Base-by-base conservation (phyloP, 1,139 yeast genomes). In the Taiozyma sp. region DNA sequence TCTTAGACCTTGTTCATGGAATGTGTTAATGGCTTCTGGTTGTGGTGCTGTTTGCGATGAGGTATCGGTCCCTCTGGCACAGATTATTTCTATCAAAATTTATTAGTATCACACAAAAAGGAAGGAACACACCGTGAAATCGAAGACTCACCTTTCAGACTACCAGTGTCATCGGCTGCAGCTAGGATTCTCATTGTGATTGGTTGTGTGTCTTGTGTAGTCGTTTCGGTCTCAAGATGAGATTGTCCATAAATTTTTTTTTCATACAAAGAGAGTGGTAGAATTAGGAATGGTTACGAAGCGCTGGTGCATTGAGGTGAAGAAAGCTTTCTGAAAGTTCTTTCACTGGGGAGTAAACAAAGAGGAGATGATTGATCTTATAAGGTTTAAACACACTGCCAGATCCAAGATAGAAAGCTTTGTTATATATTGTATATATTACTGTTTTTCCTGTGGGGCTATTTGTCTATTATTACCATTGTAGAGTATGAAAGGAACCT, bases 11-110 rank as follows among this genome's bases (percentile, higher is more conserved):
- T 71, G 72, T 9, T 64, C 61, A 47, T 76, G 69, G 49, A 70
- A 71, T 43, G 73, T 68, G 46, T 65, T 72, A 24, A 79, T 66
- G 39, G 76, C 68, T 46, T 70, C 72, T 2, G 87, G 85, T 56
- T 80, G 83, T n/a, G 66, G 62, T 1, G 79, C 83, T 47, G 75
- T 77, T 60, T 80, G 79, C 48, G 74, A 73, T 6, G 91, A 83
- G 6, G 91, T 85, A 59, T 86, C 89, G 0, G 88, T 82, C 0
- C 89, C 89, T 51, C 74, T 70, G 39, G 68, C 62, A 57, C 85
- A 84, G 6, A 72, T 61, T 13, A 84, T 70, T 61, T 83, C 87
- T 63, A 34, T 35, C 32, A 22, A 10, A 24, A 14, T n/a, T 32
- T 11, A 47, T 46, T 47, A 46, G 48, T 46, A 16, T 11, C 6